Evolutionary conservation across 768 basidiomycete species (phyloP).

Genomic region (Cubamyces sp.): DNA sequence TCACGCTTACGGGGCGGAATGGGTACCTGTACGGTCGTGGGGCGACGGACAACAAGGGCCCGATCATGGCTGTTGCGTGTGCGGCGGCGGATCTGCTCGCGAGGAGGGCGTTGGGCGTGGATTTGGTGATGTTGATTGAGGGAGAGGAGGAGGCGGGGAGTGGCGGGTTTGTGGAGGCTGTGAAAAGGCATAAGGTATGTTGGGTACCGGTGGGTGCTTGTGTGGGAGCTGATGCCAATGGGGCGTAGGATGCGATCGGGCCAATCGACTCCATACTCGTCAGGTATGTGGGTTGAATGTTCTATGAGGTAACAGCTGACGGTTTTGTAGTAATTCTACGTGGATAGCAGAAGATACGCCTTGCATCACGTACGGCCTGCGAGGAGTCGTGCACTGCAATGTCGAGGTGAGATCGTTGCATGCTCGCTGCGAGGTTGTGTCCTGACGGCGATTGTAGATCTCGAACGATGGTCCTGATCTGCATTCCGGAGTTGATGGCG

Average conservation of each 20-base stretch:
- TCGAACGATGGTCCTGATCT: slow-evolving; percentile 75
- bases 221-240: neutral
- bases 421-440: neutral
- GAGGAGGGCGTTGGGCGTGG: slow-evolving; percentile 74
- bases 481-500: slow-evolving; percentile 95
- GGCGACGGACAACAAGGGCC: slow-evolving; percentile 95
- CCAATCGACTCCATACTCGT: slow-evolving; percentile 88
- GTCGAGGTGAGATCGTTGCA: slow-evolving; percentile 54
- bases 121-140: slow-evolving; percentile 90
- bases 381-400: slow-evolving; percentile 90
- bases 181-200: slow-evolving; percentile 72
- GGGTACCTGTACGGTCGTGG: slow-evolving; percentile 92
- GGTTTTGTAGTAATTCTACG: slow-evolving; percentile 76
- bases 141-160: slow-evolving; percentile 98
- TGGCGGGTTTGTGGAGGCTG: slow-evolving; percentile 78
- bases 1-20: slow-evolving; percentile 77
- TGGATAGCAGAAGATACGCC: slow-evolving; percentile 95
- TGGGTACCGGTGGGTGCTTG: neutral
- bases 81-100: slow-evolving; percentile 84
- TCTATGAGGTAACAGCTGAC: neutral
- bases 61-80: slow-evolving; percentile 87
- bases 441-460: slow-evolving; percentile 48
- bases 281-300: slow-evolving; percentile 50
- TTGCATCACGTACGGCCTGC: slow-evolving; percentile 92
- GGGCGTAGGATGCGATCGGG: slow-evolving; percentile 73